These are phyloP conservation scores for Cercospora zeina DNA, from an alignment of 2,329 filamentous ascomycete species.

Conservation along the genomic window DNA sequence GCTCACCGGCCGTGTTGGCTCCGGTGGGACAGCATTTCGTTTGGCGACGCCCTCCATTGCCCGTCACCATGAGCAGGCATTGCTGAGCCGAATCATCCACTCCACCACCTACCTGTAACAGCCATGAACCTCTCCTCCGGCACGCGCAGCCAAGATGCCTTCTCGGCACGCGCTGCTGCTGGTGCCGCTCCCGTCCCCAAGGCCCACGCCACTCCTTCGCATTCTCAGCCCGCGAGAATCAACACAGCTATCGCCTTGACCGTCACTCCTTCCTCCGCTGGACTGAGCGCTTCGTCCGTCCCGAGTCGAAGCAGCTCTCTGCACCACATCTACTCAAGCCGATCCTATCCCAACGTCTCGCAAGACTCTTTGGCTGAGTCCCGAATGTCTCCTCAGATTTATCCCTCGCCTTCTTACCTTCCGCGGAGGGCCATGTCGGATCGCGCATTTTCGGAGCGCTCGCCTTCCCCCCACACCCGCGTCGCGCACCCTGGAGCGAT, in stretches of 20 bases:
- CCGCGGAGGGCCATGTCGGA: conserved; percentile 33
- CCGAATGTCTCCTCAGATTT: conserved; percentile 31
- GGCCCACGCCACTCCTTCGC: conserved; percentile 23
- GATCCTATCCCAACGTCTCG: conserved; percentile 26
- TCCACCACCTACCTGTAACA: conserved; percentile 24
- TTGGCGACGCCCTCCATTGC: conserved; percentile 9
- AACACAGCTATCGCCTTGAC: conserved; percentile 24
- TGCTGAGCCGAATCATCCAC: conserved; percentile 30
- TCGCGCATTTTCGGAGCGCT: conserved; percentile 50
- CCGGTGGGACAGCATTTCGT: conserved; percentile 17
- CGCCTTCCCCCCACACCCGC: conserved; percentile 52
- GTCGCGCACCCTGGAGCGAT: conserved; percentile 58
- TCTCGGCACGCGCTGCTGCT: conserved; percentile 22
- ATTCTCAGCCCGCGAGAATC: conserved; percentile 20
- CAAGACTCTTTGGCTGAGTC: conserved; percentile 31
- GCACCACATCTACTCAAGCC: conserved; percentile 33
- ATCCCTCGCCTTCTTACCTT: conserved; percentile 30
- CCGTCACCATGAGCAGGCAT: conserved; percentile 30
- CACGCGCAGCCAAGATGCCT: conserved; percentile 28
- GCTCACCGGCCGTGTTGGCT: conserved; percentile 23
- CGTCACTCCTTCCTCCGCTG: conserved; percentile 22
- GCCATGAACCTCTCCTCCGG: conserved; percentile 32
- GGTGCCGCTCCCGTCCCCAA: conserved; percentile 24
- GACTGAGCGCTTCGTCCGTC: conserved; percentile 19
- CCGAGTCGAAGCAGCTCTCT: conserved; percentile 44